These are phyloP conservation scores for Scytalidium sp. DNA, from an alignment of 2,329 filamentous ascomycete species.

Conservation along the genomic window DNA sequence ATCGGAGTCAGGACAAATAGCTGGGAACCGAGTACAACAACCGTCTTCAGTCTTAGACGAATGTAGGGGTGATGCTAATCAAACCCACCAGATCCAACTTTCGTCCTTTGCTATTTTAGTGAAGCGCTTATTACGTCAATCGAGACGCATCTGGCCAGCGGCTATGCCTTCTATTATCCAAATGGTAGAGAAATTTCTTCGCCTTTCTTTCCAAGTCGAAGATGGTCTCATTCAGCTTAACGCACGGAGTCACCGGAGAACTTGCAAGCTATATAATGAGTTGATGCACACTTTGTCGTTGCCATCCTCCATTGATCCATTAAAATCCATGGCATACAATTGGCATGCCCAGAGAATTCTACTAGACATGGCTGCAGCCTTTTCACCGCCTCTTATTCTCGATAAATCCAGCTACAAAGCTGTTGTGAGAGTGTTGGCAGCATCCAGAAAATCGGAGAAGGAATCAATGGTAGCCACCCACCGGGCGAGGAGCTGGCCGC, in stretches of 20 bases:
- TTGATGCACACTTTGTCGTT: constrained; percentile 35
- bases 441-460: constrained; percentile 46
- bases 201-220: constrained; percentile 1
- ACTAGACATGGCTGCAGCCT: constrained; percentile 46
- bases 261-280: constrained; percentile 37
- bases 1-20: neutral
- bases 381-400: constrained; percentile 48
- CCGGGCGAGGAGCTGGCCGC: constrained; percentile 55
- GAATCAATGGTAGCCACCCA: constrained; percentile 48
- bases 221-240: constrained; percentile 5
- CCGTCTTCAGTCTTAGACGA: neutral
- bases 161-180: constrained; percentile 20
- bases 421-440: constrained; percentile 51
- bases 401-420: constrained; percentile 49
- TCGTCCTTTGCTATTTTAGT: constrained; percentile 16
- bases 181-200: constrained; percentile 18
- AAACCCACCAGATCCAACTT: constrained; percentile 8
- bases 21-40: neutral
- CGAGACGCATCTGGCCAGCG: constrained; percentile 22
- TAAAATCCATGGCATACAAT: constrained; percentile 41
- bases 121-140: constrained; percentile 21
- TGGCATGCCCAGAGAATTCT: constrained; percentile 58
- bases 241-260: constrained; percentile 6
- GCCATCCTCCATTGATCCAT: constrained; percentile 30
- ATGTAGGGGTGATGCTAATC: neutral